Percentiles rank a stretch among this genome's conserved stretches.
Evolutionary conservation across 148 eudicot genomes (phyloP).

Genomic region (Rhododendron kiyosumense): DNA sequence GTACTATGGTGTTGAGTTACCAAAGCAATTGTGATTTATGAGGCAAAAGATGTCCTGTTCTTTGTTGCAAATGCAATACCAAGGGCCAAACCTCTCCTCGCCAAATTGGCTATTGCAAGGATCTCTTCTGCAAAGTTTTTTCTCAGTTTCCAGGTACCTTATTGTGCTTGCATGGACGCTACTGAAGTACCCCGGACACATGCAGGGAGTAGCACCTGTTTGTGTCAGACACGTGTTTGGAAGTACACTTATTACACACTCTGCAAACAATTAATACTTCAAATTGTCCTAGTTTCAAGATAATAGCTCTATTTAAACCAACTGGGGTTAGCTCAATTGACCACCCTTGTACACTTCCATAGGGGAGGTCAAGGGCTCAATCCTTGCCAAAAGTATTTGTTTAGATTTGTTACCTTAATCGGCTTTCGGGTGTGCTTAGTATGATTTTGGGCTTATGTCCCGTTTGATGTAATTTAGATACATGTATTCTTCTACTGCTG

Average conservation of each 20-base stretch:
- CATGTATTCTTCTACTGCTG: no score
- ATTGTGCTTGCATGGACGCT: neutral
- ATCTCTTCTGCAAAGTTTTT: neutral
- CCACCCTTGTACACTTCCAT: no score
- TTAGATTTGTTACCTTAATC: no score
- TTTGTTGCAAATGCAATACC: neutral
- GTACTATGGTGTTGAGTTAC: neutral
- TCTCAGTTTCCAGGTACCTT: neutral
- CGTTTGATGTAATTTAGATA: no score
- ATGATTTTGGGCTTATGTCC: no score
- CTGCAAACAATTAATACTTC: neutral
- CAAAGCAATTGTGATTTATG: neutral
- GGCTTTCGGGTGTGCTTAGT: no score
- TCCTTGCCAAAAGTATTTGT: no score
- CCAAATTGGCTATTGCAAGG: neutral
- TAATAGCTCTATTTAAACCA: neutral
- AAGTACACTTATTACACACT: neutral
- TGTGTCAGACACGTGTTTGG: neutral
- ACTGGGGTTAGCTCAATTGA: no score
- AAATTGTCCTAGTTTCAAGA: neutral
- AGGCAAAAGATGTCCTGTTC: neutral
- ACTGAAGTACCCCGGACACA: neutral
- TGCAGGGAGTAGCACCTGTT: neutral
- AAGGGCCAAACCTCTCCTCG: neutral
- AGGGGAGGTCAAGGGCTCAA: no score